Conservation (phyloP, 805 yeast species). For the Yarrowia sp. region DNA sequence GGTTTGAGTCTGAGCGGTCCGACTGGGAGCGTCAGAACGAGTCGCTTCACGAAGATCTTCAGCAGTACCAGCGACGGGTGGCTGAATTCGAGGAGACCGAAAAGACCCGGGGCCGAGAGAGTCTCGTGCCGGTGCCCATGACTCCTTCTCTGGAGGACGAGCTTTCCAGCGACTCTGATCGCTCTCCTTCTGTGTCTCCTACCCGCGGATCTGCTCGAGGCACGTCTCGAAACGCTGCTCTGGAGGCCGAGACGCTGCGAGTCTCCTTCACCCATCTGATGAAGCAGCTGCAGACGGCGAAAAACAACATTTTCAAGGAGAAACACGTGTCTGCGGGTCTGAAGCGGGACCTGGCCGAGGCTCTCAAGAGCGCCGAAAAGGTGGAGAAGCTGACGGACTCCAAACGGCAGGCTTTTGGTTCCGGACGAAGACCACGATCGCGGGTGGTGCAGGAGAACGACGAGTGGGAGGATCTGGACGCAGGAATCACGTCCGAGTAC, state of each 20-base stretch:
- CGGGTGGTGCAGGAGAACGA: conserved; percentile 1
- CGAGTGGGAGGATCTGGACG: conserved; percentile 17
- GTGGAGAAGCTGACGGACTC: not conserved
- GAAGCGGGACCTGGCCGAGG: conserved; percentile 33
- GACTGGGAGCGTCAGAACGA: conserved; percentile 30
- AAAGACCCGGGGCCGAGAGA: not conserved
- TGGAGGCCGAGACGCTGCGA: conserved; percentile 64
- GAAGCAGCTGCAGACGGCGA: conserved; percentile 56
- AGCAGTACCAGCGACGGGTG: conserved; percentile 27
- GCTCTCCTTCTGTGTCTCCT: not conserved
- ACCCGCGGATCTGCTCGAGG: not conserved
- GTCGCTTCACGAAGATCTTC: conserved; percentile 34
- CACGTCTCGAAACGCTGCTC: conserved; percentile 30
- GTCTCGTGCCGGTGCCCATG: not conserved
- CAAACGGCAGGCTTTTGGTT: not conserved
- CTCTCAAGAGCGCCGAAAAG: conserved; percentile 28
- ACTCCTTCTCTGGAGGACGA: not conserved
- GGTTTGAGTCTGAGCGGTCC: conserved; percentile 33
- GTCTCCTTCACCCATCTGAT: conserved; percentile 65
- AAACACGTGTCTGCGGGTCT: conserved; percentile 44
- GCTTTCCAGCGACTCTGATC: not conserved
- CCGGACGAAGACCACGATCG: conserved; percentile 6
- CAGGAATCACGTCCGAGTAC: conserved; percentile 29
- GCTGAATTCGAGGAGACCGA: conserved; percentile 26
- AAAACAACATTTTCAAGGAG: conserved; percentile 48